Evolutionary conservation across 2,329 filamentous ascomycete genomes (phyloP).

Genomic region (Botrytis cinerea): DNA sequence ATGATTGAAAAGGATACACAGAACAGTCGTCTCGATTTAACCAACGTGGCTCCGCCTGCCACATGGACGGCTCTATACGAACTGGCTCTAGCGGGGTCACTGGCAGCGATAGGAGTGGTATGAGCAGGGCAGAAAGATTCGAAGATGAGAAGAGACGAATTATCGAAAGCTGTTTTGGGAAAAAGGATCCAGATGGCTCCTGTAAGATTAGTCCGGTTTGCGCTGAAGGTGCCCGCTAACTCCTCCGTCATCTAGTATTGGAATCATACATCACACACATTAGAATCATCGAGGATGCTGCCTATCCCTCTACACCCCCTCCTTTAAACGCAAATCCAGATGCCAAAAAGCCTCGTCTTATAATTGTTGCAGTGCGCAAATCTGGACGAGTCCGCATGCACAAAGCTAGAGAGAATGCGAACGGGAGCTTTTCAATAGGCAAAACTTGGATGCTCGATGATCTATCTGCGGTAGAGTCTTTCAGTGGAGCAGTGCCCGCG

Average conservation of each 20-base stretch:
- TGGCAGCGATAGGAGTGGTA: slow-evolving; percentile 35
- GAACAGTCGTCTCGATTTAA: slow-evolving; percentile 21
- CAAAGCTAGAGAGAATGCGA: slow-evolving; percentile 93
- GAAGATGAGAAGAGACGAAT: slow-evolving; percentile 97
- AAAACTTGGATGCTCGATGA: slow-evolving; percentile 99
- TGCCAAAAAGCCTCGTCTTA: slow-evolving; percentile 84
- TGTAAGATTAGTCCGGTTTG: slow-evolving; percentile 51
- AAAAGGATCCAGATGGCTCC: slow-evolving; percentile 83
- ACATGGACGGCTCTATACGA: slow-evolving; percentile 41
- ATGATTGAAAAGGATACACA: slow-evolving; percentile 23
- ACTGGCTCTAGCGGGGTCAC: slow-evolving; percentile 42
- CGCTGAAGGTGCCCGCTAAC: slow-evolving; percentile 31
- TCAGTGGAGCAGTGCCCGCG: slow-evolving; percentile 60
- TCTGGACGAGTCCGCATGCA: slow-evolving; percentile 93
- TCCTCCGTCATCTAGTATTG: slow-evolving; percentile 53
- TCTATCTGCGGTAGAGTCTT: slow-evolving; percentile 79
- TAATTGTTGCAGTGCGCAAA: slow-evolving; percentile 90
- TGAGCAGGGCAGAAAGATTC: slow-evolving; percentile 72
- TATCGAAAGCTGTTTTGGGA: slow-evolving; percentile 90
- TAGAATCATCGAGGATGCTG: slow-evolving; percentile 81
- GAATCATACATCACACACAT: slow-evolving; percentile 99
- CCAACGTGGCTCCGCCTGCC: slow-evolving; percentile 41
- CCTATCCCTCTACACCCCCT: slow-evolving; percentile 79
- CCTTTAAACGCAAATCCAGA: slow-evolving; percentile 73
- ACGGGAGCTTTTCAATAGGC: slow-evolving; percentile 93